phyloP scores from a whole-genome alignment of 345 rosid genomes.

The Gossypium ekmanianum region DNA sequence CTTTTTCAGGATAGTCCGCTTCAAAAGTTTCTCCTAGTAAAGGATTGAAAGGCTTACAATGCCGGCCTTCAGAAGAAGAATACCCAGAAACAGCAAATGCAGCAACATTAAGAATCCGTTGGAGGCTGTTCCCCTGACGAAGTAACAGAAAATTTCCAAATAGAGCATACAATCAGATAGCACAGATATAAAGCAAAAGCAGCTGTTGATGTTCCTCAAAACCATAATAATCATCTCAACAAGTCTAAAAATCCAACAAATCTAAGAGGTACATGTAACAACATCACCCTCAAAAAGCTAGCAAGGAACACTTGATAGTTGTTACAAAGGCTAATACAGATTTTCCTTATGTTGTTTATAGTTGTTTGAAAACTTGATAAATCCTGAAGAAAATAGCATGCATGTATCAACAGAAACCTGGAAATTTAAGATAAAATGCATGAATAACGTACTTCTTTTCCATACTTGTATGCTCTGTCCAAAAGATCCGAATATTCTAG shows the following conservation, averaged over 20 bases:
- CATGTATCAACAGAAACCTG: not conserved
- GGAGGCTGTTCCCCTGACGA: slow-evolving; percentile 67
- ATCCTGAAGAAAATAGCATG: not conserved
- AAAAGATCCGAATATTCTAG: slow-evolving; percentile 87
- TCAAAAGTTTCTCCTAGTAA: slow-evolving; percentile 95
- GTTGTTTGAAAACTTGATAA: not conserved
- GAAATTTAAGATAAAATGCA: not conserved
- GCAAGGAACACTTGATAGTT: not conserved
- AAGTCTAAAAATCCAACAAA: not conserved
- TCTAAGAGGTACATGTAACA: not conserved
- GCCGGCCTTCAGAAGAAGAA: slow-evolving; percentile 90
- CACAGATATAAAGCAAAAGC: not conserved
- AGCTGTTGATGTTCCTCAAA: slow-evolving; percentile 7
- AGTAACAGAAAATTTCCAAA: slow-evolving; percentile 12
- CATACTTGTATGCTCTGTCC: slow-evolving; percentile 78
- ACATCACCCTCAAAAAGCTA: not conserved
- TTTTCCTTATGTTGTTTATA: not conserved
- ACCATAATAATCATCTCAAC: not conserved
- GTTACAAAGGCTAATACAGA: not conserved
- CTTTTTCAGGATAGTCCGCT: slow-evolving; percentile 93
- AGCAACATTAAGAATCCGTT: slow-evolving; percentile 77
- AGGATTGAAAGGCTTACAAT: slow-evolving; percentile 97
- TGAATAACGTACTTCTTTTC: slow-evolving; percentile 64
- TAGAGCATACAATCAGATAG: slow-evolving; percentile 16
- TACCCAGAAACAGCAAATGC: slow-evolving; percentile 98